These are phyloP conservation scores for Penicillium sp. DNA, from an alignment of 2,329 filamentous ascomycete species.

Conservation along the genomic window DNA sequence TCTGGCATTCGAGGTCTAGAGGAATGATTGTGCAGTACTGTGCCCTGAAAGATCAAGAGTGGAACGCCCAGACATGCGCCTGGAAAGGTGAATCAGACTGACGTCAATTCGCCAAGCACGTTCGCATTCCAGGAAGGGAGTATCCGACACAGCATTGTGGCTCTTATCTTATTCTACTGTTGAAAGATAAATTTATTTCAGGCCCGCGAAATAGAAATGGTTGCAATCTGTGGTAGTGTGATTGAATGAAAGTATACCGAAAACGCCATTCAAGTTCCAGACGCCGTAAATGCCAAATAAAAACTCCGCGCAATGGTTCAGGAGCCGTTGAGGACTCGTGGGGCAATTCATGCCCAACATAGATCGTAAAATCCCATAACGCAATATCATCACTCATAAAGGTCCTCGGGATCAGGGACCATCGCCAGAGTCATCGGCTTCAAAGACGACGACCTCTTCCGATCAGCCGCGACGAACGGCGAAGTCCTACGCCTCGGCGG, in stretches of 20 bases:
- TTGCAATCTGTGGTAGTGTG: constrained; percentile 7
- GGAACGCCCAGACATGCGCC: background rate
- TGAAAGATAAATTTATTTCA: background rate
- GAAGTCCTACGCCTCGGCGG: constrained; percentile 19
- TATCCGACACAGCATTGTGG: background rate
- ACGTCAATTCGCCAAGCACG: constrained; percentile 8
- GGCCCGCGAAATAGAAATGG: background rate
- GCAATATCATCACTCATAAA: constrained; percentile 32
- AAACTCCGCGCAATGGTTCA: constrained; percentile 16
- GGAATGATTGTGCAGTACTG: background rate
- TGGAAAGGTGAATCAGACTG: constrained; percentile 5
- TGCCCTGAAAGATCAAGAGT: background rate
- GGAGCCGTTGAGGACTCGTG: background rate
- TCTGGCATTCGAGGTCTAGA: too few relatives aligned
- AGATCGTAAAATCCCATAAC: background rate
- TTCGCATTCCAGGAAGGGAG: background rate
- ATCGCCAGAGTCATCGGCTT: constrained; percentile 37
- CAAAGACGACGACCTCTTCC: constrained; percentile 25
- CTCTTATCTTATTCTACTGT: background rate
- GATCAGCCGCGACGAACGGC: constrained; percentile 23
- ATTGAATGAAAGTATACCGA: background rate
- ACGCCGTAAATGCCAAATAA: constrained; percentile 15
- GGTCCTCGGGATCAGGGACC: constrained; percentile 41
- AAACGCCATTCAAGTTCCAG: background rate
- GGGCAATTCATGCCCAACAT: background rate